Conservation (phyloP, 2,329 filamentous ascomycete species). For the Bretziella fagacearum region DNA sequence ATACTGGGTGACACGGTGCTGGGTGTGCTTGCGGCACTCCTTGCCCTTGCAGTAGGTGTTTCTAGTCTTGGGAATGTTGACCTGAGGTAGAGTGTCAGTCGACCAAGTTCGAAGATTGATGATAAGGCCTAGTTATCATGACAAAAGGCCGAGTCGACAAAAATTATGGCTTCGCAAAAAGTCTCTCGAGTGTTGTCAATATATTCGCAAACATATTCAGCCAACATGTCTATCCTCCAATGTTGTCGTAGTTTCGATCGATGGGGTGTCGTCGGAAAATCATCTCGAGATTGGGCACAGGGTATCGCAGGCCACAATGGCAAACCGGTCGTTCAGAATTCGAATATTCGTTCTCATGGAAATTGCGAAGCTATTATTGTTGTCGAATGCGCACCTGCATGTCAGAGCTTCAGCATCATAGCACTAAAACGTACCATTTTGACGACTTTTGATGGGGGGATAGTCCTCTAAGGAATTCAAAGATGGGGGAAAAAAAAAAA, state of each 20-base stretch:
- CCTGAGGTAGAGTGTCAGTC: slow-evolving; percentile 34
- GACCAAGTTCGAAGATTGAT: slow-evolving; percentile 16
- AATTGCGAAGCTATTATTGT: no score
- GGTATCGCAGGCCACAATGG: no score
- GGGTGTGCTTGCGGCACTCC: slow-evolving; percentile 81
- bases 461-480: slow-evolving; percentile 28
- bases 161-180: not conserved
- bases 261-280: no score
- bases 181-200: not conserved
- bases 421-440: slow-evolving; percentile 30
- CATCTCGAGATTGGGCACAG: no score
- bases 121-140: not conserved
- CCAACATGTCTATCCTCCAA: no score
- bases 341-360: no score
- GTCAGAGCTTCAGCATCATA: slow-evolving; percentile 14
- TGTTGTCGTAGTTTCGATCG: no score
- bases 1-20: slow-evolving; percentile 92
- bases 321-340: no score
- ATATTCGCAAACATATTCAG: not conserved
- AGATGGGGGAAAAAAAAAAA: slow-evolving; percentile 17
- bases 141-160: not conserved
- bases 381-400: no score
- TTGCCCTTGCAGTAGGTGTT: slow-evolving; percentile 97
- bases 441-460: slow-evolving; percentile 26
- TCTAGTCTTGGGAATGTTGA: slow-evolving; percentile 97